Evolutionary conservation across 1,139 yeast species (phyloP).

Genomic region (Scheffersomyces titani): DNA sequence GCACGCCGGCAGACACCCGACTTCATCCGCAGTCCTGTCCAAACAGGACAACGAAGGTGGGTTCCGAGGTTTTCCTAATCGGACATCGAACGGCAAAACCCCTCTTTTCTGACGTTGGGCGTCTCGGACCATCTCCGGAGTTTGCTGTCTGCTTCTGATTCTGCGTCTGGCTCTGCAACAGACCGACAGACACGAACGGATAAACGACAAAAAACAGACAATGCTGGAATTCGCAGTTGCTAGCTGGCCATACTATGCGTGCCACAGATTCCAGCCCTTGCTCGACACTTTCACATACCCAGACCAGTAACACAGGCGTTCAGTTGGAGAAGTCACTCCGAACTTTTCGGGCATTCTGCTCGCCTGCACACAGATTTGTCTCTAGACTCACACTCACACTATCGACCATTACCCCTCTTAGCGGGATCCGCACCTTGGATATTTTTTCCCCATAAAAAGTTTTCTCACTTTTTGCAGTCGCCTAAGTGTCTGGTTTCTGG

Average conservation of each 20-base stretch:
- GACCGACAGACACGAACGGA: neutral
- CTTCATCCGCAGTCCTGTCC: constrained; percentile 1
- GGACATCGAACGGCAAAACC: neutral
- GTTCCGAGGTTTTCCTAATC: constrained; percentile 1
- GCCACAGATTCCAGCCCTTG: neutral
- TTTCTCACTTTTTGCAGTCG: neutral
- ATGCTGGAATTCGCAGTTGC: neutral
- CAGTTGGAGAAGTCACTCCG: neutral
- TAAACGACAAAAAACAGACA: neutral
- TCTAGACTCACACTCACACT: neutral
- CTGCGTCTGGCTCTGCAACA: neutral
- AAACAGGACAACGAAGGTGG: neutral
- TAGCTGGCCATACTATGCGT: neutral
- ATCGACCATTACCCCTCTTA: neutral
- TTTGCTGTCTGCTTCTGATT: neutral
- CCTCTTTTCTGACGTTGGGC: neutral
- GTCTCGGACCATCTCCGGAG: neutral
- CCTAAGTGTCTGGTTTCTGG: neutral
- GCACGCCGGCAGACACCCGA: neutral
- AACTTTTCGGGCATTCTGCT: neutral
- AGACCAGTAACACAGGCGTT: neutral
- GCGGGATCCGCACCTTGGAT: neutral
- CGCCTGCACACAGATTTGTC: neutral
- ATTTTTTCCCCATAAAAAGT: neutral
- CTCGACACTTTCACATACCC: neutral